Evolutionary conservation across 371 early-diverging fungal genomes (phyloP), one percentile per base, ranked within the genome.

Genomic region (Entomophthora muscae): DNA sequence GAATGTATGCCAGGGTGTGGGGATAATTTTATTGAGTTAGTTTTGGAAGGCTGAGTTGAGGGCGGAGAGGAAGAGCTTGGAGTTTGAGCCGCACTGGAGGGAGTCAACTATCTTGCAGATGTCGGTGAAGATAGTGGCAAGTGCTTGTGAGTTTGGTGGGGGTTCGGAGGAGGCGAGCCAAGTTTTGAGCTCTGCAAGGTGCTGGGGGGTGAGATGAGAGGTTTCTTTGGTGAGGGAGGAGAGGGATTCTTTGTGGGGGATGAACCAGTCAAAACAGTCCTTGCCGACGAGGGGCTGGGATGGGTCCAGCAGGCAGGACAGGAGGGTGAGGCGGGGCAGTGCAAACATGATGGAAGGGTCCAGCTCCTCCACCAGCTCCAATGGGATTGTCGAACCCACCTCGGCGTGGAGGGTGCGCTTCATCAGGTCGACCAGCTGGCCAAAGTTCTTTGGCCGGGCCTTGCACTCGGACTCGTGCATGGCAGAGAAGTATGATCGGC

Each of bases 291-390:
- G 53, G 7, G 52, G 62, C 17, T 52, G 23, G 5, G 42, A 24
- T 28, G 5, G 17, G 10, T 24, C 27, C 17, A 62, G 29, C 17
- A 62, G 27, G 27, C 62, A 62, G 30, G 5, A 33, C 17, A 62
- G 53, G 10, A 62, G 53, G 2, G 62, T 23, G 21, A 62, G 42
- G 5, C 62, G 21, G 5, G 62, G 62, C 7, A 62, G 24, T 17
- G 27, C 53, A 27, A 62, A 3, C n/a, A 62, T 62, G 7, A 62
- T 23, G 29, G 17, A 17, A 3, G 62, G 62, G 53, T 62, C 62
- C 21, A 62, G 24, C 21, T 52, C 51, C 22, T 62, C 62, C 1
- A 62, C 30, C 24, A 27, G n/a, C 21, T 22, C 51, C 27, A 3
- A 12, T 3, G 42, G 22, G 30, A 52, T 24, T 21, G 10, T 17